Base-by-base conservation (phyloP, 108 stramenopile species). In the Nitzschia sp. region DNA sequence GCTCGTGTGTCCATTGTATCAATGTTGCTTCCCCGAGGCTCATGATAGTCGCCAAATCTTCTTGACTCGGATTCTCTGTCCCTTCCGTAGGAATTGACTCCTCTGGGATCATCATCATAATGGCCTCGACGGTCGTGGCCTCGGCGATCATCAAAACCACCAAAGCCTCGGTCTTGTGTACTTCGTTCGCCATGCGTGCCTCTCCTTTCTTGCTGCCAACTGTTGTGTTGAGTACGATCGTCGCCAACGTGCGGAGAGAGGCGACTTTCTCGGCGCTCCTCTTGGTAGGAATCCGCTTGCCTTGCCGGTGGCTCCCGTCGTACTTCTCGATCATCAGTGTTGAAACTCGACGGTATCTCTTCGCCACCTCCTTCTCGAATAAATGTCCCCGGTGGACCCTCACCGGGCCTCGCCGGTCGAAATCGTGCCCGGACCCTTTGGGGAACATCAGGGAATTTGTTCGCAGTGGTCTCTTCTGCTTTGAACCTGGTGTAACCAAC, bases 351-450 rank as follows among this genome's bases (percentile, higher is more conserved):
- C 26, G 46, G 28, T 35, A 1, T 11, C 33, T 38, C 38, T 11
- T 45, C 63, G 17, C 38, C 48, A 19, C 71, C 76, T 9, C 71
- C 72, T 54, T 82, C 81, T 13, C 81, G 72, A 46, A 71, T 65
- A 55, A 82, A 82, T 15, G 81, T 77, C 35, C 74, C 74, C 3
- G 81, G 76, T 2, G 76, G 71, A 38, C 76, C 76, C 35, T 73
- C 67, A 15, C 74, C 66, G 0, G 73, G 74, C 5, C 34, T 46
- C 4, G 60, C 67, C 0, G 85, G 87, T 35, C 83, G 72, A 54
- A 76, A 86, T 11, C 87, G 80, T 61, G 91, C 77, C 30, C 91
- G 74, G 19, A 92, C 86, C 64, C 84, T 78, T 57, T 92, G 88
- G 1, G 73, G 74, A 31, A 84, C 86, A 47, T 92, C 91, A 1